Conservation (phyloP, 2,329 filamentous ascomycete species). For the Endothia cerciana region DNA sequence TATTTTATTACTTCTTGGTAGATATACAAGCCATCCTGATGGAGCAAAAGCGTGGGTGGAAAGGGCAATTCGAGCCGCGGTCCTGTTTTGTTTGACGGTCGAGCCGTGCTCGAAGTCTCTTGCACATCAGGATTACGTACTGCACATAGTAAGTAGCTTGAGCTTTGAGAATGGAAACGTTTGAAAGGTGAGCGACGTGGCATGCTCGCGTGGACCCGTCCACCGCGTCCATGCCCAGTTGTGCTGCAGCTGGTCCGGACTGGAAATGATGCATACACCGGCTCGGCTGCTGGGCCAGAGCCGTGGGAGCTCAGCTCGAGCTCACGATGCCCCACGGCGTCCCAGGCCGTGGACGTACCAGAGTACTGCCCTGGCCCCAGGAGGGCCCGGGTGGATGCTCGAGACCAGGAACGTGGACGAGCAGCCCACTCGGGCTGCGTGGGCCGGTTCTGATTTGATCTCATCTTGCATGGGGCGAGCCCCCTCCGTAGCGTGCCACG, state of each 20-base stretch:
- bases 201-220: background rate
- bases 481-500: conserved; percentile 9
- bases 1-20: too few relatives aligned
- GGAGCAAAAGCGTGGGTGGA: too few relatives aligned
- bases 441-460: conserved; percentile 11
- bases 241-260: background rate
- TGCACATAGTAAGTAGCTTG: background rate
- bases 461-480: conserved; percentile 12
- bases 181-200: background rate
- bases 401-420: conserved; percentile 11
- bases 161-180: background rate
- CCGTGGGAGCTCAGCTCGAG: background rate
- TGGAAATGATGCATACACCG: background rate
- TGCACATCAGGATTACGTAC: conserved; percentile 3
- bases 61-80: too few relatives aligned
- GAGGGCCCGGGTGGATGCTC: background rate
- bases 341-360: background rate
- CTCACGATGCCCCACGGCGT: background rate
- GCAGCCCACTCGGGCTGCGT: conserved; percentile 9
- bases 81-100: too few relatives aligned
- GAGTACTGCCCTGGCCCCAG: background rate
- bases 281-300: background rate
- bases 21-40: too few relatives aligned
- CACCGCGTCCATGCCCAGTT: background rate
- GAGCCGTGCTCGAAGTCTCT: too few relatives aligned